These are phyloP conservation scores for Gnetum montanum DNA, from an alignment of 75 land plant species.

Conservation along the genomic window DNA sequence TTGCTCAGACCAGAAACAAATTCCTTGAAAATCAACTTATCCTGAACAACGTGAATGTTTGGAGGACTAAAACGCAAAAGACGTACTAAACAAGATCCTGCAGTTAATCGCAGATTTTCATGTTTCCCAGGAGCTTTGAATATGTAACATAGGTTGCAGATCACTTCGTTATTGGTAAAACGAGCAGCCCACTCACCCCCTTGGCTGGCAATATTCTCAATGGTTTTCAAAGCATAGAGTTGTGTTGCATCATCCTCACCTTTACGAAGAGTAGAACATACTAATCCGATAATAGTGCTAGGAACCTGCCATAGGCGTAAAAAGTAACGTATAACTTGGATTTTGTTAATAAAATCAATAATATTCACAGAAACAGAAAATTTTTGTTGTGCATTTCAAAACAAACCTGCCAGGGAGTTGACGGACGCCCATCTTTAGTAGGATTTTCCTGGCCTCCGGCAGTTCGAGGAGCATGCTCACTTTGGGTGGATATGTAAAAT, in stretches of 20 bases:
- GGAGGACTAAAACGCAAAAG: conserved; percentile 74
- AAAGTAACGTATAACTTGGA: not conserved
- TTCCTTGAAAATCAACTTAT: conserved; percentile 81
- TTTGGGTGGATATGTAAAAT: conserved; percentile 85
- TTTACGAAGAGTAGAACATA: conserved; percentile 81
- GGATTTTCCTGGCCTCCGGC: conserved; percentile 45
- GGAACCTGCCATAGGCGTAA: conserved; percentile 45
- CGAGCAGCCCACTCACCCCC: conserved; percentile 88
- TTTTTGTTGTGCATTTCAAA: no score
- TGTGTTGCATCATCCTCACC: conserved; percentile 97
- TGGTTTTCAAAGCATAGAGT: conserved; percentile 89
- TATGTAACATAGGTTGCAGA: conserved; percentile 73
- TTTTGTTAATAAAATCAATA: not conserved
- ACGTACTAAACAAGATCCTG: conserved; percentile 96
- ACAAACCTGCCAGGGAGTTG: conserved; percentile 82
- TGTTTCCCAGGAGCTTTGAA: conserved; percentile 75
- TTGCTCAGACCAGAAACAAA: conserved; percentile 49
- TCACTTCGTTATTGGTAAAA: conserved; percentile 75
- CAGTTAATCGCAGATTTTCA: conserved; percentile 76
- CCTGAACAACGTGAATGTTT: conserved; percentile 62
- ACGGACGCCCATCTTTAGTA: conserved; percentile 53
- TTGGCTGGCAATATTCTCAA: conserved; percentile 95
- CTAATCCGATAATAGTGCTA: conserved; percentile 62
- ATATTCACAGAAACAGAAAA: no score
- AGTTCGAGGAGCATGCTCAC: conserved; percentile 38